These are phyloP conservation scores for Penicillium sp. DNA, from an alignment of 2,329 filamentous ascomycete species.

Conservation along the genomic window DNA sequence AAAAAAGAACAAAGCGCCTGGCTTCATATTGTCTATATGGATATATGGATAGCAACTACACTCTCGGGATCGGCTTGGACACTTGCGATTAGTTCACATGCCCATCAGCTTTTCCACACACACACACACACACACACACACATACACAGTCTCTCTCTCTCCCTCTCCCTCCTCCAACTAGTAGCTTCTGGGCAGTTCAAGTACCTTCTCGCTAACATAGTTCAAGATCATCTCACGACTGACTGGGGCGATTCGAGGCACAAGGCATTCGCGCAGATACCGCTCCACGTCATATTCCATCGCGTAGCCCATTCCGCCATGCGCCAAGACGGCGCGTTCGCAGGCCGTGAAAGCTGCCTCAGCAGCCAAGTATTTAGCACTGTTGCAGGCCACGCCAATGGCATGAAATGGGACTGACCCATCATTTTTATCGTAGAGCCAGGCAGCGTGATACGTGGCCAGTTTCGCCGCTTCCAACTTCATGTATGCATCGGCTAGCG, in stretches of 20 bases:
- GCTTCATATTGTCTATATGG: too few species aligned
- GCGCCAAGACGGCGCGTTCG: slow-evolving; percentile 56
- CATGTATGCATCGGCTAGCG: slow-evolving; percentile 60
- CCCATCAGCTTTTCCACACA: too few species aligned
- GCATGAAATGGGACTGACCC: slow-evolving; percentile 53
- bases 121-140: too few species aligned
- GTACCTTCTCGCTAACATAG: slow-evolving; percentile 46
- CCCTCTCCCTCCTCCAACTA: slow-evolving; percentile 20
- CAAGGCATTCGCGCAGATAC: slow-evolving; percentile 59
- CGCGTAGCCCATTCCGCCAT: slow-evolving; percentile 64
- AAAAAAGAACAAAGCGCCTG: too few species aligned
- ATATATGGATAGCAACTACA: too few species aligned
- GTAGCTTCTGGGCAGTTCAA: slow-evolving; percentile 45
- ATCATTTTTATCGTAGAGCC: slow-evolving; percentile 57
- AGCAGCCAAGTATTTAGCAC: slow-evolving; percentile 65
- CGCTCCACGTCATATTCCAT: slow-evolving; percentile 63
- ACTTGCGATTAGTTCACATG: too few species aligned
- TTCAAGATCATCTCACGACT: slow-evolving; percentile 52
- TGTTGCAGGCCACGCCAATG: slow-evolving; percentile 65
- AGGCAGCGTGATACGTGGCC: slow-evolving; percentile 60
- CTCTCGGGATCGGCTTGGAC: too few species aligned
- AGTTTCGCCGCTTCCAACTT: slow-evolving; percentile 60
- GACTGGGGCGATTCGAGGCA: slow-evolving; percentile 60
- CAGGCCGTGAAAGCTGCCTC: slow-evolving; percentile 62
- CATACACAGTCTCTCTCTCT: too few species aligned